phyloP scores from a whole-genome alignment of 352 stramenopile species.

The Nothophytophthora sp. region DNA sequence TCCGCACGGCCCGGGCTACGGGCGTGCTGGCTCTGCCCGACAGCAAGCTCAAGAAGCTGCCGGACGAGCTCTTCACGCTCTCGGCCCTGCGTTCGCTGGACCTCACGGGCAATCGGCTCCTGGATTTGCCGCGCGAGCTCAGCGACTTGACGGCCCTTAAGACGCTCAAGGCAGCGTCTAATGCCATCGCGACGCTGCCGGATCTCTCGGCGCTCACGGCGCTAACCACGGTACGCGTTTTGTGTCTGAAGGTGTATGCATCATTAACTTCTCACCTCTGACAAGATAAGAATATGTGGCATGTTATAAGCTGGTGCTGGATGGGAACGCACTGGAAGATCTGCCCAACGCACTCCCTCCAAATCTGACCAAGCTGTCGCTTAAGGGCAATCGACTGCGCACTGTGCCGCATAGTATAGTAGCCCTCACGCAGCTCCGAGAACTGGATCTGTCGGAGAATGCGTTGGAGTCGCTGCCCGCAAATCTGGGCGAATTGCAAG shows the following conservation, averaged over 20 bases:
- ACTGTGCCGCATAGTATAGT: constrained; percentile 51
- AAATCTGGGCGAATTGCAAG: constrained; percentile 41
- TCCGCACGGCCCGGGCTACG: constrained; percentile 56
- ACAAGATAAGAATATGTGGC: neutral
- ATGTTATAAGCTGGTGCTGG: constrained; percentile 60
- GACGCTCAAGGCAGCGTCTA: constrained; percentile 74
- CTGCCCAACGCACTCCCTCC: constrained; percentile 60
- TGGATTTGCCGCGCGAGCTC: constrained; percentile 43
- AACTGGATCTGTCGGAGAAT: constrained; percentile 75
- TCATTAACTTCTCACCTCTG: neutral
- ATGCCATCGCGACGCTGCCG: constrained; percentile 55
- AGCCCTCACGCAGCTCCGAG: constrained; percentile 51
- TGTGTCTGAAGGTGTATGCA: constrained; percentile 3
- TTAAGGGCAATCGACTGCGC: constrained; percentile 60
- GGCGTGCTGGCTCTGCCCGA: constrained; percentile 70
- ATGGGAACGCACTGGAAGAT: constrained; percentile 68
- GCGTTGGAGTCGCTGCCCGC: constrained; percentile 40
- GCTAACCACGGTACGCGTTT: constrained; percentile 59
- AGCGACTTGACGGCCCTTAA: constrained; percentile 51
- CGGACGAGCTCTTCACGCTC: constrained; percentile 53
- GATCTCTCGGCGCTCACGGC: constrained; percentile 66
- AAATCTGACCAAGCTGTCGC: constrained; percentile 76
- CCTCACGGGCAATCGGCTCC: constrained; percentile 68
- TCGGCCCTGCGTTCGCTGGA: constrained; percentile 66
- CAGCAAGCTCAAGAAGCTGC: constrained; percentile 80